Conservation (phyloP, 345 rosid species). For the Citrus trifoliata region DNA sequence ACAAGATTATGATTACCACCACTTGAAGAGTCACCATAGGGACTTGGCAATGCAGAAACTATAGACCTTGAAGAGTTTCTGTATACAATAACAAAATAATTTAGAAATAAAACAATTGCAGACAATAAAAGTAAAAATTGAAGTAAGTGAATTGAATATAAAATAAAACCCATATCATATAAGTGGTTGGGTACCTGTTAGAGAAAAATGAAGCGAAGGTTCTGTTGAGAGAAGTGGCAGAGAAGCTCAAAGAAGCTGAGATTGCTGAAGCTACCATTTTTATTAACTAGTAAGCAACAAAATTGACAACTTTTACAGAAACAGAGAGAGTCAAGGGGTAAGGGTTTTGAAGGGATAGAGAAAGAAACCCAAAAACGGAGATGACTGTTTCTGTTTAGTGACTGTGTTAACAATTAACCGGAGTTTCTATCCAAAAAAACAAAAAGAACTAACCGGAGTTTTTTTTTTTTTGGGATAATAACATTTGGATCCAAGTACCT, state of each 20-base stretch:
- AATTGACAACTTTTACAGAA: background rate
- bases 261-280: constrained; percentile 51
- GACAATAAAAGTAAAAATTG: background rate
- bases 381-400: background rate
- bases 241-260: constrained; percentile 33
- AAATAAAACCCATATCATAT: background rate
- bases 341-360: constrained; percentile 25
- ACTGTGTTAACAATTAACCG: background rate
- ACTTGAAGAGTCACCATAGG: constrained; percentile 32
- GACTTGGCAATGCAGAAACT: constrained; percentile 40
- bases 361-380: background rate
- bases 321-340: background rate
- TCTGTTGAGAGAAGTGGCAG: constrained; percentile 26
- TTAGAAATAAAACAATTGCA: constrained; percentile 1
- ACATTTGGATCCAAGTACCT: background rate
- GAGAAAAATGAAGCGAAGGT: constrained; percentile 21
- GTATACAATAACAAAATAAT: background rate
- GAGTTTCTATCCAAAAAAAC: background rate
- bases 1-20: constrained; percentile 18
- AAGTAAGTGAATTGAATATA: background rate
- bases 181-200: constrained; percentile 28
- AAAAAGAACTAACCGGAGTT: background rate
- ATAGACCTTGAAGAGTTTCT: constrained; percentile 33
- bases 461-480: background rate
- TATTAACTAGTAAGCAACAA: background rate